phyloP scores from a whole-genome alignment of 352 stramenopile genomes.

The Phytophthora tubulina region DNA sequence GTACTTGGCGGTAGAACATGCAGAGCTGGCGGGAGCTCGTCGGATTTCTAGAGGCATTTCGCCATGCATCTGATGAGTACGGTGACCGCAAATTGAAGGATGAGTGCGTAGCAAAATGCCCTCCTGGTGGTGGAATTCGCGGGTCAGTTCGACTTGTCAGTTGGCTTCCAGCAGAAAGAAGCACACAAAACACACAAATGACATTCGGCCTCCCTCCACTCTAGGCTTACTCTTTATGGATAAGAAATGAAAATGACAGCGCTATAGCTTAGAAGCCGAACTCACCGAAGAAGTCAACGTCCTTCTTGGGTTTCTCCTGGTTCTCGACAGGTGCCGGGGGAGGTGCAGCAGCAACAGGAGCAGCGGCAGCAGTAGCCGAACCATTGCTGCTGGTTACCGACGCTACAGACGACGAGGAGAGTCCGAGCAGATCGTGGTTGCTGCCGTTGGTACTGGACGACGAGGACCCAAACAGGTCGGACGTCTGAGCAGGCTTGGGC shows the following conservation, averaged over 20 bases:
- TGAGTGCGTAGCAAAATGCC: constrained; percentile 10
- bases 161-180: not conserved
- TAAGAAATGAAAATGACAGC: constrained; percentile 20
- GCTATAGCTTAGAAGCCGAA: constrained; percentile 71
- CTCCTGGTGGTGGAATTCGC: not conserved
- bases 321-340: constrained; percentile 44
- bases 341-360: constrained; percentile 31
- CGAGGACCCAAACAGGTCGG: constrained; percentile 58
- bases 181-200: constrained; percentile 28
- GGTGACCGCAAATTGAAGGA: constrained; percentile 4
- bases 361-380: constrained; percentile 25
- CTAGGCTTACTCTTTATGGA: constrained; percentile 39
- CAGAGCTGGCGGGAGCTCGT: not conserved
- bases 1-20: not conserved
- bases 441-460: constrained; percentile 45
- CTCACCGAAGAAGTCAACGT: constrained; percentile 88
- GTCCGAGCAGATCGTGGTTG: constrained; percentile 40
- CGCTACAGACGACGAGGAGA: constrained; percentile 31
- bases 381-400: constrained; percentile 37
- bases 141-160: not conserved
- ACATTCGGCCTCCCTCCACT: constrained; percentile 24
- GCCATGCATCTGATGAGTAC: not conserved
- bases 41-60: constrained; percentile 13
- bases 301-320: constrained; percentile 69
- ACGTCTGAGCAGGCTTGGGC: constrained; percentile 47